Evolutionary conservation across 495 filamentous ascomycete species (phyloP).

Genomic region (Aspergillus avenaceus): DNA sequence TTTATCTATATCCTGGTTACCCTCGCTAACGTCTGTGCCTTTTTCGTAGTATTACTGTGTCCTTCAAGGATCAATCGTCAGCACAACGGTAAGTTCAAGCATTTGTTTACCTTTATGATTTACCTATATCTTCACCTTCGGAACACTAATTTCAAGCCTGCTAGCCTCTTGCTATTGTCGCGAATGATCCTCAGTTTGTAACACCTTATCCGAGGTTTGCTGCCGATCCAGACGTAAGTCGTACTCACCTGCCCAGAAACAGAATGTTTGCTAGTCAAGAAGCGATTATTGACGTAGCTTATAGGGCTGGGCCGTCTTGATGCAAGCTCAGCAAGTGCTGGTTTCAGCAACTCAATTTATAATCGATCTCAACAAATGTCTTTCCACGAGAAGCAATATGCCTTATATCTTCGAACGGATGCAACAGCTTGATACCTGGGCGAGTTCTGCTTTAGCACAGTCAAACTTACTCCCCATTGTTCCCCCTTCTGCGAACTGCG

Average conservation of each 20-base stretch:
- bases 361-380: slow-evolving; percentile 45
- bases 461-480: slow-evolving; percentile 38
- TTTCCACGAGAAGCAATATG: slow-evolving; percentile 33
- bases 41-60: slow-evolving; percentile 50
- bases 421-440: slow-evolving; percentile 50
- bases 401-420: slow-evolving; percentile 50
- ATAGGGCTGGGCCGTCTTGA: slow-evolving; percentile 51
- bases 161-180: slow-evolving; percentile 49
- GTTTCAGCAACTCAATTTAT: slow-evolving; percentile 54
- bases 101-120: too few species aligned
- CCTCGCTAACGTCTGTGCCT: slow-evolving; percentile 9
- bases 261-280: not conserved
- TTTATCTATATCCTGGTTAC: not conserved
- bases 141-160: too few species aligned
- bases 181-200: slow-evolving; percentile 54
- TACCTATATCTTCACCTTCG: too few species aligned
- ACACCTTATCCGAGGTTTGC: slow-evolving; percentile 50
- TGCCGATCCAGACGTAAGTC: slow-evolving; percentile 49
- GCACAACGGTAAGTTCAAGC: slow-evolving; percentile 42
- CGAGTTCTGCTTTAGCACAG: slow-evolving; percentile 45
- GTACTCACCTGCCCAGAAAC: not conserved
- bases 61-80: slow-evolving; percentile 56
- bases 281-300: slow-evolving; percentile 6
- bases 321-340: slow-evolving; percentile 55
- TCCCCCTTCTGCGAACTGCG: slow-evolving; percentile 34